Evolutionary conservation across 2,329 filamentous ascomycete species (phyloP).

Genomic region (Pleomassaria siparia): DNA sequence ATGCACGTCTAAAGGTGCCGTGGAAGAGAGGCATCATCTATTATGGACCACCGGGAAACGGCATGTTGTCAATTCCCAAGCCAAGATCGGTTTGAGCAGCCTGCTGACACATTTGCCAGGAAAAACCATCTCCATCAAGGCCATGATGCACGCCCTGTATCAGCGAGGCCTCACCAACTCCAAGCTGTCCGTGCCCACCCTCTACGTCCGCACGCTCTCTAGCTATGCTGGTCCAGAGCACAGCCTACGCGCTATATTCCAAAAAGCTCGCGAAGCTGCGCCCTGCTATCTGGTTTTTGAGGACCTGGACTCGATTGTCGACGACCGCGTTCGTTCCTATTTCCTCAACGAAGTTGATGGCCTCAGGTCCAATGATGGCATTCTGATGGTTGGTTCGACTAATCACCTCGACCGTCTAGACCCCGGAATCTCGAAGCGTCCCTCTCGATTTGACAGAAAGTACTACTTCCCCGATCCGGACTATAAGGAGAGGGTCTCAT

Average conservation of each 20-base stretch:
- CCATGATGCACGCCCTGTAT: conserved; percentile 66
- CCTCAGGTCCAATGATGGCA: conserved; percentile 68
- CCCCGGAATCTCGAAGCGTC: conserved; percentile 59
- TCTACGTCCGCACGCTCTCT: conserved; percentile 55
- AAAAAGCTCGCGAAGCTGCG: conserved; percentile 61
- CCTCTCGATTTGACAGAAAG: conserved; percentile 51
- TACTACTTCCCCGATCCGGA: conserved; percentile 49
- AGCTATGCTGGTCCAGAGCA: conserved; percentile 57
- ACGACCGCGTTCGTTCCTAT: conserved; percentile 62
- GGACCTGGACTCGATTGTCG: conserved; percentile 69
- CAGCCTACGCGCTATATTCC: conserved; percentile 40
- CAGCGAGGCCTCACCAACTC: conserved; percentile 44
- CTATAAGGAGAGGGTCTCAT: conserved; percentile 42
- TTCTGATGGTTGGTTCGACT: conserved; percentile 68
- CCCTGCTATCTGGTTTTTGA: conserved; percentile 73
- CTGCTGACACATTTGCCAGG: conserved; percentile 6
- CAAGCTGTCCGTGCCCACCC: conserved; percentile 54
- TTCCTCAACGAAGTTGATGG: conserved; percentile 75
- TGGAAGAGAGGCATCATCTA: conserved; percentile 74
- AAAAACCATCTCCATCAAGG: conserved; percentile 72
- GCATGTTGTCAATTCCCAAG: conserved; percentile 23
- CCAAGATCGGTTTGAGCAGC: neutral
- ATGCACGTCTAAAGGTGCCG: conserved; percentile 62
- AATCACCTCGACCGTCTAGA: conserved; percentile 67
- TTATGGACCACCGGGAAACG: conserved; percentile 66